A percentile compares a stretch with the other conserved stretches of the same genome.
These are phyloP conservation scores for Zygotorulaspora mrakii DNA, from an alignment of 1,139 yeast genomes.

Conservation along the genomic window DNA sequence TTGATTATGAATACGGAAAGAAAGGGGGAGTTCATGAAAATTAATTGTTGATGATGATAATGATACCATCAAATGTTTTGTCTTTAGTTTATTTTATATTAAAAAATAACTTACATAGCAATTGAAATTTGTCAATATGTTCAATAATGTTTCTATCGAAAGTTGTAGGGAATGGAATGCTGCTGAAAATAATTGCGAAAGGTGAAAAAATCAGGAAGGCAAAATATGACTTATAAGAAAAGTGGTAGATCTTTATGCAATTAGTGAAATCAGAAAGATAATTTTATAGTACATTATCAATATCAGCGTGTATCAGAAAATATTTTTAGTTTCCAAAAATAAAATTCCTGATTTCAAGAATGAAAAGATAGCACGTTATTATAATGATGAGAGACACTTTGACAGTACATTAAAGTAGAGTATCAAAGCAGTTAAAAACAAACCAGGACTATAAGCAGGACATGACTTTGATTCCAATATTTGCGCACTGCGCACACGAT, in stretches of 20 bases:
- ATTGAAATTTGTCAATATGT: too few species aligned
- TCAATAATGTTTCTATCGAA: too few species aligned
- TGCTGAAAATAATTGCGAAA: neutral
- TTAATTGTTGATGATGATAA: neutral
- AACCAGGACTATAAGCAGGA: neutral
- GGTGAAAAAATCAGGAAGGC: neutral
- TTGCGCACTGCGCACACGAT: slow-evolving; percentile 21
- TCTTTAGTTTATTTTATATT: too few species aligned
- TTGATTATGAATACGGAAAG: neutral
- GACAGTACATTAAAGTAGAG: neutral
- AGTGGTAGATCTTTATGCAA: neutral
- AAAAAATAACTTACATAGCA: neutral
- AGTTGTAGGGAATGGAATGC: neutral
- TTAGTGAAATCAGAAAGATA: neutral
- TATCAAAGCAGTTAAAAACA: neutral
- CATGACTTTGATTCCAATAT: slow-evolving; percentile 1
- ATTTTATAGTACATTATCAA: neutral
- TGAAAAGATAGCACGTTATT: too few species aligned
- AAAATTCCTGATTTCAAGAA: too few species aligned
- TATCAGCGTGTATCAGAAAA: too few species aligned
- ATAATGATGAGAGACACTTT: neutral
- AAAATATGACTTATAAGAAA: too few species aligned
- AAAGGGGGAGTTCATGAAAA: too few species aligned
- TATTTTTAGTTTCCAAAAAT: too few species aligned
- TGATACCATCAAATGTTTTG: neutral